Conservation (phyloP, 441 rosid genomes). For the Corymbia citriodora region DNA sequence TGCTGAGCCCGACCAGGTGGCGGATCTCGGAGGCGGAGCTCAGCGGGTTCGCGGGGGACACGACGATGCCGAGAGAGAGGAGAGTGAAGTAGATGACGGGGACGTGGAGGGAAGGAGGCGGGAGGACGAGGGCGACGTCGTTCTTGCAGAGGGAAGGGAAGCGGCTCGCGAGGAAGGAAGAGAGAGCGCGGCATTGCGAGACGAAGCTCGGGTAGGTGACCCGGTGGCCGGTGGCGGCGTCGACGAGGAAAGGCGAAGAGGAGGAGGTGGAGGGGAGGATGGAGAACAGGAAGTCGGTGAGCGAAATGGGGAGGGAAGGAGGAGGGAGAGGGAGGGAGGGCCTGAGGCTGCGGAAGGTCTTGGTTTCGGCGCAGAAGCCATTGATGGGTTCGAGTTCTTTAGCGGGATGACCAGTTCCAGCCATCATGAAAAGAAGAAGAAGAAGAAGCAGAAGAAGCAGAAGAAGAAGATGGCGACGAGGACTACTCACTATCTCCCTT, state of each 20-base stretch:
- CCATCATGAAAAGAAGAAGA: not conserved
- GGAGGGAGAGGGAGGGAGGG: conserved; percentile 14
- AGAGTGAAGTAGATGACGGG: conserved; percentile 29
- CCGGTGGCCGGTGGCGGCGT: conserved; percentile 7
- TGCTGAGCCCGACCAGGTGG: conserved; percentile 14
- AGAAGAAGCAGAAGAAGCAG: not conserved
- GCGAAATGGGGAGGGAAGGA: conserved; percentile 1
- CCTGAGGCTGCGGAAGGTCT: conserved; percentile 20
- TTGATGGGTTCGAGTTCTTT: conserved; percentile 7
- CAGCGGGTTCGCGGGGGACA: conserved; percentile 25
- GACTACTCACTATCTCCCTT: not conserved
- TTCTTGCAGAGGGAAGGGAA: conserved; percentile 10
- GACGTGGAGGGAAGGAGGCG: not conserved
- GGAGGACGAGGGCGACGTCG: conserved; percentile 22
- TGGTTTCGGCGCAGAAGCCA: conserved; percentile 16
- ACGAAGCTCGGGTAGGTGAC: conserved; percentile 18
- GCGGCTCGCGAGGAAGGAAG: conserved; percentile 7
- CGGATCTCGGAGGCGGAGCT: conserved; percentile 15
- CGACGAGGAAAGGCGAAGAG: conserved; percentile 13
- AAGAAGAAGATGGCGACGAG: not conserved
- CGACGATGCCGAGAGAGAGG: conserved; percentile 23
- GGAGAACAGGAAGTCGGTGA: conserved; percentile 13
- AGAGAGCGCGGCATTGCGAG: not conserved
- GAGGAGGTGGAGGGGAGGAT: conserved; percentile 4
- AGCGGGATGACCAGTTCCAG: not conserved